Percentiles rank a stretch among this genome's conserved stretches.
These are phyloP conservation scores for Emmonsia crescens DNA, from an alignment of 2,329 filamentous ascomycete genomes.

Conservation along the genomic window DNA sequence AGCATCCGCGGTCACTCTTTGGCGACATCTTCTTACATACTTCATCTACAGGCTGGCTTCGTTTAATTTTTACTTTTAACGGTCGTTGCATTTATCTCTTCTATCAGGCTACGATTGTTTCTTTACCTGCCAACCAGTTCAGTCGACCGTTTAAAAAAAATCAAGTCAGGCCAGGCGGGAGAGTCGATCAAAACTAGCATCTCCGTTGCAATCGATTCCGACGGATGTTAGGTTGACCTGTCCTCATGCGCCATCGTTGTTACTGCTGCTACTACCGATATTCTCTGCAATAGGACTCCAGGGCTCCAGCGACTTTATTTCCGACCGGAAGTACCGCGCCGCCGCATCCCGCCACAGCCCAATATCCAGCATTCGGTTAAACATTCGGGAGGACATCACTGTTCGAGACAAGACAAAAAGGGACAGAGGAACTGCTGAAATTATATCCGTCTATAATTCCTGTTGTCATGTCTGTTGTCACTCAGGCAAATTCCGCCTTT, in stretches of 20 bases:
- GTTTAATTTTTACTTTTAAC: not conserved
- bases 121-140: no score
- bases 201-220: not conserved
- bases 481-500: conserved; percentile 33
- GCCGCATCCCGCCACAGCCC: not conserved
- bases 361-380: not conserved
- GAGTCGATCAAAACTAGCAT: not conserved
- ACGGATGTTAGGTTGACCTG: not conserved
- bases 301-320: not conserved
- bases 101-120: not conserved
- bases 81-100: not conserved
- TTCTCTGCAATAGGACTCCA: conserved; percentile 13
- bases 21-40: not conserved
- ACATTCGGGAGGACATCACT: not conserved
- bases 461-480: conserved; percentile 34
- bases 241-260: conserved; percentile 13
- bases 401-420: not conserved
- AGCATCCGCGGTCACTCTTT: not conserved
- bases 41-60: not conserved
- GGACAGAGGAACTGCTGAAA: not conserved
- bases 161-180: not conserved
- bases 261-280: conserved; percentile 18
- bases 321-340: not conserved
- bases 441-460: not conserved
- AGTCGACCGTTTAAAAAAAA: not conserved